Base-by-base conservation (phyloP, 176 grass and related monocot species). In the Cenchrus purpureus region DNA sequence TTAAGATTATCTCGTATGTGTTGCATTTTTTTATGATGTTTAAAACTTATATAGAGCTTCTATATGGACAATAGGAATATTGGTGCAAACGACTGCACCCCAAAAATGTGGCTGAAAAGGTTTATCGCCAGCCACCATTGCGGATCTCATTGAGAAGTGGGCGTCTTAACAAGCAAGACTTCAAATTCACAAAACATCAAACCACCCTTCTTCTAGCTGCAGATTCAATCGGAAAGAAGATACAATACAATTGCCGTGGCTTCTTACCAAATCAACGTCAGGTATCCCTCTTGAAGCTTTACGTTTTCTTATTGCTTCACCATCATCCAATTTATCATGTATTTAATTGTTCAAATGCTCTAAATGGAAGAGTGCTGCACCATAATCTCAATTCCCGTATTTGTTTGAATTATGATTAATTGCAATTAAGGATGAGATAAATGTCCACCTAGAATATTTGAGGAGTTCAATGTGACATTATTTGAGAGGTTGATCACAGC, bases 51-150 rank as follows among this genome's bases (percentile, higher is more conserved):
- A 65, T 37, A 62, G 40, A 55, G 46, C 16, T 79, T 70, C 59
- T 81, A 56, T 77, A n/a, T 87, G 77, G 13, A 64, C 54, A 78
- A 80, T 68, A 98, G 97, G 97, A 98, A 89, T 95, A 98, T 77
- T 98, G 97, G 93, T 98, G 97, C 89, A 98, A 98, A 91, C 81
- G 97, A 55, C 88, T 92, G 16, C 97, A 98, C 83, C 97, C 97
- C 60, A 95, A 98, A 89, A 87, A 96, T 90, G 97, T 98, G 74
- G 92, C 91, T 54, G 93, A 98, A 73, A 95, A 93, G 83, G 97
- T 98, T 54, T 98, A 91, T 78, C 89, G 97, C 42, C 97, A 98
- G 51, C 91, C 97, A 87, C 91, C 91, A 25, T 79, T 98, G 34
- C 80, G 84, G 73, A 90, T 91, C 55, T 98, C 97, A 84, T 83